phyloP scores from a whole-genome alignment of 2,329 filamentous ascomycete genomes.

The Penicillium italicum region DNA sequence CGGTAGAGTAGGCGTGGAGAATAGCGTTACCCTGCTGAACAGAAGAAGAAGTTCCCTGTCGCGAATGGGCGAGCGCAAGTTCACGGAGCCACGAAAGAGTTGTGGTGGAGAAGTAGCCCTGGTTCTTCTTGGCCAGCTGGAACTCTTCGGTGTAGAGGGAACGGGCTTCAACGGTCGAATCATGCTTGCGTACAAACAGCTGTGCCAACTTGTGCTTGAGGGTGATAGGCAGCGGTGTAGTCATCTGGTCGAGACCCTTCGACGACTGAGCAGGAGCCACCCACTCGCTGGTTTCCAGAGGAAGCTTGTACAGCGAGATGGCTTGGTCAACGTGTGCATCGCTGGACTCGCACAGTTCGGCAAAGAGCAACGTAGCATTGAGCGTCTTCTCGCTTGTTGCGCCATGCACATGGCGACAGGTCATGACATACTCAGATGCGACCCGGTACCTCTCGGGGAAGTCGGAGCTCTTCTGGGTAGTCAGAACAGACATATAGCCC shows the following conservation, averaged over 20 bases:
- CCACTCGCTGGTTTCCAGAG: conserved; percentile 42
- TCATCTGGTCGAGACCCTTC: conserved; percentile 32
- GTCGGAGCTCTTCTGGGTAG: conserved; percentile 40
- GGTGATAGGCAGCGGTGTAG: conserved; percentile 40
- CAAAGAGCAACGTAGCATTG: conserved; percentile 40
- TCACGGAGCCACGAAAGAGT: conserved; percentile 46
- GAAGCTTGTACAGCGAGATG: conserved; percentile 46
- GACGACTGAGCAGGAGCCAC: conserved; percentile 31
- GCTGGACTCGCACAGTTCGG: conserved; percentile 46
- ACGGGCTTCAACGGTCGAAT: conserved; percentile 39
- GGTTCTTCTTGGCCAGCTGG: conserved; percentile 42
- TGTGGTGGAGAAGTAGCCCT: conserved; percentile 47
- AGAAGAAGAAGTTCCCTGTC: conserved; percentile 39
- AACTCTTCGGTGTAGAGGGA: conserved; percentile 44
- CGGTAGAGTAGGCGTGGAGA: conserved; percentile 41
- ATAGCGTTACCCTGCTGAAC: conserved; percentile 38
- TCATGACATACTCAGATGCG: conserved; percentile 49
- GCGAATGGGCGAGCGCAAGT: conserved; percentile 43
- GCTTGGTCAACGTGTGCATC: conserved; percentile 46
- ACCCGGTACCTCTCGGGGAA: conserved; percentile 47
- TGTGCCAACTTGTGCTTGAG: conserved; percentile 52
- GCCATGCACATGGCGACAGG: conserved; percentile 41
- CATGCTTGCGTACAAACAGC: conserved; percentile 45
- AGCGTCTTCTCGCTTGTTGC: conserved; percentile 36
- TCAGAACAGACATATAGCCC: conserved; percentile 49